Conservation (phyloP, 108 stramenopile species). For the Skeletonema marinoi region DNA sequence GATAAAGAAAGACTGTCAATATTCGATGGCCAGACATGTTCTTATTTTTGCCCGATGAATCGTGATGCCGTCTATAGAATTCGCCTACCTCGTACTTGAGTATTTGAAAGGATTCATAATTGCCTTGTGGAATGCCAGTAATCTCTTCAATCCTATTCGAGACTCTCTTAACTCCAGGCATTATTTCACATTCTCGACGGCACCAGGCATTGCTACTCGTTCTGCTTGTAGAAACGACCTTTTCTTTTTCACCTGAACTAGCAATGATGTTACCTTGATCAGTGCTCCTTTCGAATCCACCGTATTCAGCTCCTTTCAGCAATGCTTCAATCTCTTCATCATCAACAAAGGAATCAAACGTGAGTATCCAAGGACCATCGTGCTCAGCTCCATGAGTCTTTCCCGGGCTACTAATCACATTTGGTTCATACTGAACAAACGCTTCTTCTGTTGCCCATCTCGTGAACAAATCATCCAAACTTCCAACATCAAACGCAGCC, state of each 20-base stretch:
- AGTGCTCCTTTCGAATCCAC: slow-evolving; percentile 44
- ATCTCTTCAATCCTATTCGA: slow-evolving; percentile 40
- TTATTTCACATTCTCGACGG: slow-evolving; percentile 44
- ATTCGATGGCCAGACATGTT: slow-evolving; percentile 59
- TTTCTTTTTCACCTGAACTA: slow-evolving; percentile 50
- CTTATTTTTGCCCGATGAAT: slow-evolving; percentile 34
- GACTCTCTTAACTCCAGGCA: slow-evolving; percentile 46
- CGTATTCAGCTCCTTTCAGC: slow-evolving; percentile 33
- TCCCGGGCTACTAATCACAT: slow-evolving; percentile 28
- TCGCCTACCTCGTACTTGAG: slow-evolving; percentile 57
- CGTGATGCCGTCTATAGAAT: slow-evolving; percentile 58
- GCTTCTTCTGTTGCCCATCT: slow-evolving; percentile 35
- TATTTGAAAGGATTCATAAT: slow-evolving; percentile 73
- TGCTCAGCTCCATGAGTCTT: slow-evolving; percentile 22
- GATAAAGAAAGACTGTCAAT: slow-evolving; percentile 69
- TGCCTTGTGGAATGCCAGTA: slow-evolving; percentile 46
- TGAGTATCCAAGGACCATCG: slow-evolving; percentile 62
- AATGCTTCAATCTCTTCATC: slow-evolving; percentile 48
- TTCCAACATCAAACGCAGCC: slow-evolving; percentile 35
- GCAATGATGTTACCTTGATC: slow-evolving; percentile 56
- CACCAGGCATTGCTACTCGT: slow-evolving; percentile 72
- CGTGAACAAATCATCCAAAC: slow-evolving; percentile 35
- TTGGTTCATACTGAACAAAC: slow-evolving; percentile 25
- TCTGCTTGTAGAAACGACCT: slow-evolving; percentile 44
- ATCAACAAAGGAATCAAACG: slow-evolving; percentile 56